Base-by-base conservation (phyloP, 805 yeast genomes). In the Starmerella stigmatis region DNA sequence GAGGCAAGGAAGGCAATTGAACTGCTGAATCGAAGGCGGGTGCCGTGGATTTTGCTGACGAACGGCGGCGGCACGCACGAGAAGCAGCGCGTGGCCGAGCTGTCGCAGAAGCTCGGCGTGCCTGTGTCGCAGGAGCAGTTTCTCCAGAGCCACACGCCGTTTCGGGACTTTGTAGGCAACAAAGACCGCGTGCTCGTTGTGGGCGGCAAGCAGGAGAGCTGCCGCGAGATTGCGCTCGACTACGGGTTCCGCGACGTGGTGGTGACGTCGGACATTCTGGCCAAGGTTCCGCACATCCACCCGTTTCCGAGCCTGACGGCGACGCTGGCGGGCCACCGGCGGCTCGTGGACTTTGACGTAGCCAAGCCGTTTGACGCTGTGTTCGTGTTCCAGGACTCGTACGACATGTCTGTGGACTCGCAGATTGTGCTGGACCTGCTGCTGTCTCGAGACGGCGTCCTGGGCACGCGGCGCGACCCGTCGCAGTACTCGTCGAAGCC, bases 31-130 rank as follows among this genome's bases (percentile, higher is more conserved):
- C 71, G 75, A 57, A 78, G 82, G 66, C 75, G 80, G 56, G 79
- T 86, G 56, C 94, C 94, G 7, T 83, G 81, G 60, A 79, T 82
- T 47, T 79, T 81, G 60, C 86, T 86, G 51, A 86, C 96, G 48
- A 86, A 86, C 62, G 96, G 96, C 55, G 94, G 95, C 54, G 96
- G 96, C 41, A 76, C 81, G 58, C 80, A 85, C 8, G 96, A 86
- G 62, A 60, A 67, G 45, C 78, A 74, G 9, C 71, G 96, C 55
- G 81, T 89, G 40, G 73, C 71, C 45, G 92, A 84, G 53, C 69
- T 86, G 57, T 68, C 79, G 34, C 69, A 71, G 46, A 67, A 85
- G 52, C 69, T 86, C 51, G 74, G 70, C 17, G 64, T 75, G 31
- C 72, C 72, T 31, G 75, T 86, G 48, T 73, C 79, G 11, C 76